Conservation (phyloP, 2,329 filamentous ascomycete genomes). For the Neofusicoccum parvum region DNA sequence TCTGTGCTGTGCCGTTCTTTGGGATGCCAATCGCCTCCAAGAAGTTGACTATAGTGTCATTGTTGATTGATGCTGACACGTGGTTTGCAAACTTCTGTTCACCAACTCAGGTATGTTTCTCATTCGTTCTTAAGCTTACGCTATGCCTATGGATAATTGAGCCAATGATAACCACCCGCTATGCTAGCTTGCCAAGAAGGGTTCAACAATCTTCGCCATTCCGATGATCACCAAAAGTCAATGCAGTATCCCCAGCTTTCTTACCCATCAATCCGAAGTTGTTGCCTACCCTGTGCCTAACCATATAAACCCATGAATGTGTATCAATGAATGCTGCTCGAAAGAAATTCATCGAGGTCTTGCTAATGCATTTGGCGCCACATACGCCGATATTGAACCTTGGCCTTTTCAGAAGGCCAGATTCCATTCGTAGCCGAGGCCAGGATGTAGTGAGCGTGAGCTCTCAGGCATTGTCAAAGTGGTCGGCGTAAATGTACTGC, state of each 20-base stretch:
- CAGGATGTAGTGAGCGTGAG: not conserved
- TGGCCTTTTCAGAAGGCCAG: no score
- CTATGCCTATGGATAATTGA: not conserved
- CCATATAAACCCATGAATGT: no score
- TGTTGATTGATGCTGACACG: constrained; percentile 1
- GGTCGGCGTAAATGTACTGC: not conserved
- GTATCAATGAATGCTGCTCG: no score
- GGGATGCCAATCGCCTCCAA: not conserved
- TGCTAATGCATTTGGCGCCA: no score
- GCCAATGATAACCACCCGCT: not conserved
- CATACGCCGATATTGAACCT: no score
- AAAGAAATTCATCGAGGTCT: no score
- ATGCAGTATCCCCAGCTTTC: not conserved
- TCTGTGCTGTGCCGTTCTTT: not conserved
- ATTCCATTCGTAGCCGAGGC: not conserved
- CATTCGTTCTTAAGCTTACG: not conserved
- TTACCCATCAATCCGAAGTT: no score
- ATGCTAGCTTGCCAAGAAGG: not conserved
- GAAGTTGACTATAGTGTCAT: not conserved
- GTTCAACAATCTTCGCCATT: not conserved
- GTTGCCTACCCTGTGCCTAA: no score
- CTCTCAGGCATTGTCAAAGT: not conserved
- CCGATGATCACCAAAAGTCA: not conserved
- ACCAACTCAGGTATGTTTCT: no score
- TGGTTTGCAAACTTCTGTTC: not conserved